Percentiles rank a stretch among this genome's conserved stretches.
Evolutionary conservation across 176 grass and related monocot species (phyloP).

Genomic region (Cenchrus fungigraminus): DNA sequence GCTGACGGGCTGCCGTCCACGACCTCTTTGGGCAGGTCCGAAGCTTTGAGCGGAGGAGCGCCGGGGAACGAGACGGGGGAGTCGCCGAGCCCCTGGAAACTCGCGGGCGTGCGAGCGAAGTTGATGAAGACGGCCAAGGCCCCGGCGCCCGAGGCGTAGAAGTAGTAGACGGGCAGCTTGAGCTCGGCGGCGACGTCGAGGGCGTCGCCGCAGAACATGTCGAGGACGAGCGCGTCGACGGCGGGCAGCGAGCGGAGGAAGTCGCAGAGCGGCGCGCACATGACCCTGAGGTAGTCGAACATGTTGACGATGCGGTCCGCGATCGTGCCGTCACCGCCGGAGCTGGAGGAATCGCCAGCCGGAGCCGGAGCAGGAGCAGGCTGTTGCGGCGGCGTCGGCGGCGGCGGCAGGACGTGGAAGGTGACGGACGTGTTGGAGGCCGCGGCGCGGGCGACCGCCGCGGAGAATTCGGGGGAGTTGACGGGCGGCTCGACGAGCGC

Average conservation of each 20-base stretch:
- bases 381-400: not conserved
- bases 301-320: not conserved
- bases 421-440: constrained; percentile 46
- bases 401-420: constrained; percentile 60
- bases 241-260: constrained; percentile 36
- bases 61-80: not conserved
- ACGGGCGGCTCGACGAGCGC: constrained; percentile 42
- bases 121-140: constrained; percentile 45
- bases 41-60: constrained; percentile 38
- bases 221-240: constrained; percentile 44
- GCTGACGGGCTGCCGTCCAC: not conserved
- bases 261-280: constrained; percentile 24
- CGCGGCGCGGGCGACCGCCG: constrained; percentile 27
- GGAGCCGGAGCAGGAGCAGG: not conserved
- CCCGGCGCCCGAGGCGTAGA: constrained; percentile 33
- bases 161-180: constrained; percentile 40
- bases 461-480: constrained; percentile 4
- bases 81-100: constrained; percentile 10
- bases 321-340: not conserved
- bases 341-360: not conserved
- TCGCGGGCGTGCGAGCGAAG: not conserved
- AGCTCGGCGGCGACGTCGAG: constrained; percentile 42
- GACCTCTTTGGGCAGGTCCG: not conserved
- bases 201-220: constrained; percentile 53
- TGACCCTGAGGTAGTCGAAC: constrained; percentile 26